Evolutionary conservation across 1,284 basidiomycete genomes (phyloP).

Genomic region (Takashimella tepidaria): DNA sequence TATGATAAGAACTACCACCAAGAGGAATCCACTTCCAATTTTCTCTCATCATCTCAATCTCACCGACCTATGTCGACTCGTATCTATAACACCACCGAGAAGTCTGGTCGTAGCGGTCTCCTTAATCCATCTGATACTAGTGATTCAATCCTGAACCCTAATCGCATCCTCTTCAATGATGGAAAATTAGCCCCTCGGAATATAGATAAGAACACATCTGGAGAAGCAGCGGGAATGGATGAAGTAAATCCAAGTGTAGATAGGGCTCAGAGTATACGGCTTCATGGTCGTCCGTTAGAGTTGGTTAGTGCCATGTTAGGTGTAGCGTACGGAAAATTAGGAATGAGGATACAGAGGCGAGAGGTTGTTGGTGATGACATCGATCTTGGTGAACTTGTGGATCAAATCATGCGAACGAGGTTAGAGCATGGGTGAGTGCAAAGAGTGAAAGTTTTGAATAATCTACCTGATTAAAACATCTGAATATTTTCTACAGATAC

Average conservation of each 20-base stretch:
- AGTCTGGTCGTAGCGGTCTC: no score
- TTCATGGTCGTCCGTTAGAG: slow-evolving; percentile 37
- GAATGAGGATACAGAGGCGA: slow-evolving; percentile 8
- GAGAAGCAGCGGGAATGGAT: not conserved
- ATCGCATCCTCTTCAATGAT: no score
- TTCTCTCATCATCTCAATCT: no score
- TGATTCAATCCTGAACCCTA: no score
- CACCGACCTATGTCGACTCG: no score
- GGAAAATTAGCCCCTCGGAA: no score
- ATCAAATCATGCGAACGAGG: slow-evolving; percentile 14
- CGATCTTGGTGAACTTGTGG: slow-evolving; percentile 25
- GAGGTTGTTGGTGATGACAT: slow-evolving; percentile 22
- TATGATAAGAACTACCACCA: no score
- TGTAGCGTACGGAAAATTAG: slow-evolving; percentile 29
- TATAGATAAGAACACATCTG: not conserved
- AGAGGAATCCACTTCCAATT: no score
- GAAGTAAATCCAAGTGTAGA: not conserved
- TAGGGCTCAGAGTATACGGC: slow-evolving; percentile 21
- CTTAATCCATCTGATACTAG: no score
- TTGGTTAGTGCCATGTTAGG: slow-evolving; percentile 34
- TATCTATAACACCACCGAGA: no score
- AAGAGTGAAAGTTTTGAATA: no score
- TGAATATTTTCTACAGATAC: slow-evolving; percentile 22
- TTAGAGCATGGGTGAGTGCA: slow-evolving; percentile 28
- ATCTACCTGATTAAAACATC: not conserved